Evolutionary conservation across 331 rosid species (phyloP).

Genomic region (Arachis monticola): DNA sequence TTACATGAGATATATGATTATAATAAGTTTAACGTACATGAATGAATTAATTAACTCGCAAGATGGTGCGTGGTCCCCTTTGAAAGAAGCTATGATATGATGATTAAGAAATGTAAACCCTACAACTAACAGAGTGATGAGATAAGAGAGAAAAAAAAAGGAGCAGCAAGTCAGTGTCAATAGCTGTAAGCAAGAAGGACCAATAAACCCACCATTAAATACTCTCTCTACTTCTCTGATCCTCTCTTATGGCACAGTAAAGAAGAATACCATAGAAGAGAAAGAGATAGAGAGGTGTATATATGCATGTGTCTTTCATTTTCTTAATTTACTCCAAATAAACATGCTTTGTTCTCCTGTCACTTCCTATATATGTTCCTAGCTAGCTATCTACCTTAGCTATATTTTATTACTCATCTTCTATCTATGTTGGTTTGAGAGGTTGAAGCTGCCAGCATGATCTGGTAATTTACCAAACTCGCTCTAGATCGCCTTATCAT

Average conservation of each 20-base stretch:
- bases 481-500: not conserved
- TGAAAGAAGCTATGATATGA: conserved; percentile 16
- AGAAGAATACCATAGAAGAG: not conserved
- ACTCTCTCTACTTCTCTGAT: conserved; percentile 28
- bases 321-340: conserved; percentile 31
- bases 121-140: conserved; percentile 7
- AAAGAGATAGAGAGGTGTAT: conserved; percentile 40
- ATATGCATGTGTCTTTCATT: not conserved
- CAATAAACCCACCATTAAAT: conserved; percentile 53
- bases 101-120: conserved; percentile 32
- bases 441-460: conserved; percentile 99
- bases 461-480: conserved; percentile 57
- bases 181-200: conserved; percentile 69
- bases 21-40: not conserved
- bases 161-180: conserved; percentile 55
- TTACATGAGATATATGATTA: too few relatives aligned
- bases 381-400: not conserved
- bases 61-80: conserved; percentile 57
- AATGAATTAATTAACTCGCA: conserved; percentile 5
- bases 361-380: not conserved
- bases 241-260: conserved; percentile 36
- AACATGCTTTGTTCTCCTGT: conserved; percentile 37
- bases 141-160: conserved; percentile 10
- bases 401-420: too few relatives aligned
- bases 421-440: conserved; percentile 79